Evolutionary conservation across 352 stramenopile species (phyloP), one percentile per base, ranked within the genome.

Genomic region (Albugo laibachii): DNA sequence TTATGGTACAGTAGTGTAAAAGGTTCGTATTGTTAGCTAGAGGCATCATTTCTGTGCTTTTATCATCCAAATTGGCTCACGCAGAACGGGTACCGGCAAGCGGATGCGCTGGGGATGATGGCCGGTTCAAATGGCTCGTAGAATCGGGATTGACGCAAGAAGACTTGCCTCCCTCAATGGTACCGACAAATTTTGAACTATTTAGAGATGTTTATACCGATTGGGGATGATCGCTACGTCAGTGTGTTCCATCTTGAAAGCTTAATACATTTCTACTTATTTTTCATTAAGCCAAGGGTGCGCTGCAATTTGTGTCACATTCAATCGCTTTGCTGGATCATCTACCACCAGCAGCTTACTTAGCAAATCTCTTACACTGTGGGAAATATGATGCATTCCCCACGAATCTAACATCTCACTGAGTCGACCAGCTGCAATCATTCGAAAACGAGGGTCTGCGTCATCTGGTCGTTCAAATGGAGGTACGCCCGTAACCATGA

Each of bases 401-500:
- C 76, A 89, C 18, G 73, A 86, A 57, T 86, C 76, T 47, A 89
- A 67, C 76, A 89, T 89, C 36, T 89, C 76, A 56, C 63, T 68
- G 63, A 89, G 58, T 39, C 75, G 65, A 16, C 76, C 76, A 20
- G 69, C 61, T 16, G 76, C 69, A 48, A 89, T 84, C 76, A 89
- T 89, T 53, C 87, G 69, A 58, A 86, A 86, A 18, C 72, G 74
- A 48, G 76, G 66, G 41, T 91, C 77, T 1, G 68, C 73, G 45
- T 87, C 69, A 45, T 87, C 70, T 13, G 77, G 74, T 2, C 76
- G 72, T 49, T 93, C 80, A 45, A 96, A 96, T 21, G 88, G 88
- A 36, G 87, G 87, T 18, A 86, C 82, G 14, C 84, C 86, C 1
- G 86, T 93, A 36, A 96, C 62, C 77, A 97, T 94, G 61, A 96